Conservation (phyloP, 805 yeast species). For the Kluyveromyces aestuarii region DNA sequence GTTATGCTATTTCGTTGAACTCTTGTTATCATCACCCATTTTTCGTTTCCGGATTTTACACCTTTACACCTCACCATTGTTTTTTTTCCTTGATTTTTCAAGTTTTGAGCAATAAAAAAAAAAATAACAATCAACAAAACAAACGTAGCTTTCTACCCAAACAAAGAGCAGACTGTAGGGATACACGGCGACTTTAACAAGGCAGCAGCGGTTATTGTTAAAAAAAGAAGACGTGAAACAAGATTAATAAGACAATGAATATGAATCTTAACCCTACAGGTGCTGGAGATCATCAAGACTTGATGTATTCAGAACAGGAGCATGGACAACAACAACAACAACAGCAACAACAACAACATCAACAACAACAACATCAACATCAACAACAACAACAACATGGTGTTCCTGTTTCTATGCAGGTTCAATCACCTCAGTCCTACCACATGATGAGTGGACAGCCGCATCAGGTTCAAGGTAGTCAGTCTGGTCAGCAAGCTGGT, state of each 20-base stretch:
- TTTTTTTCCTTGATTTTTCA: not conserved
- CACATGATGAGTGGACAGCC: conserved; percentile 5
- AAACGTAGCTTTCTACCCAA: conserved; percentile 6
- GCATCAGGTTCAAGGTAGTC: conserved; percentile 8
- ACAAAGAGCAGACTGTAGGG: not conserved
- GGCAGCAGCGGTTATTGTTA: not conserved
- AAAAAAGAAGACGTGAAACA: not conserved
- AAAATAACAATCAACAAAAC: conserved; percentile 5
- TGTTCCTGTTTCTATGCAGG: not conserved
- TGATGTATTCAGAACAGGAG: conserved; percentile 14
- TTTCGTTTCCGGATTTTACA: not conserved
- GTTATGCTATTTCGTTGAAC: no score
- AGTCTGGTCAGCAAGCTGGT: not conserved
- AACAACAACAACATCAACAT: conserved; percentile 3
- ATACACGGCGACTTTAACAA: not conserved
- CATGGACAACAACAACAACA: conserved; percentile 8
- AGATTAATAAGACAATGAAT: not conserved
- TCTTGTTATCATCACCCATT: not conserved
- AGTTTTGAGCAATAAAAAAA: conserved; percentile 10
- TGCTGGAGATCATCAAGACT: conserved; percentile 6
- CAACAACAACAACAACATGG: conserved; percentile 3
- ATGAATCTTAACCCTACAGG: not conserved
- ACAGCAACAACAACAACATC: conserved; percentile 7
- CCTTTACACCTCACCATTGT: not conserved
- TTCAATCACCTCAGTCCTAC: conserved; percentile 1